These are phyloP conservation scores for Cystofilobasidium macerans DNA, from an alignment of 768 basidiomycete species.

Conservation along the genomic window DNA sequence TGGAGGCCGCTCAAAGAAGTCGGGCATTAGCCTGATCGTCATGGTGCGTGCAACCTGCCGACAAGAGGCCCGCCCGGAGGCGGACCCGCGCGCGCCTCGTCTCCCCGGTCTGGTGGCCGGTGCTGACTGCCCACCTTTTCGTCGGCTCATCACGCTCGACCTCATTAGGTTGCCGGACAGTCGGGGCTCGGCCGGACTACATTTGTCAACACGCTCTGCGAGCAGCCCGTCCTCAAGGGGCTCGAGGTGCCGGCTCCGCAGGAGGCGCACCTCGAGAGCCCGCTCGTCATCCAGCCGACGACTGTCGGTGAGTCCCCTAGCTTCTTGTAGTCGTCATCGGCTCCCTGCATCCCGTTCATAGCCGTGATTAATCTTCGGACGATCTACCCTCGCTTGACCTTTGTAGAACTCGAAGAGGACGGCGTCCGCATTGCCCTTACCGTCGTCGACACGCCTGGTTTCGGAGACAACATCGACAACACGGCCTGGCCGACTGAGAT, in stretches of 20 bases:
- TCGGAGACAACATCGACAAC: slow-evolving; percentile 98
- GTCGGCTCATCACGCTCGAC: background rate
- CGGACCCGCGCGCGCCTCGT: too few species aligned
- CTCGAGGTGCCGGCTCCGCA: slow-evolving; percentile 44
- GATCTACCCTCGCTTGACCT: background rate
- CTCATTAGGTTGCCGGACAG: slow-evolving; percentile 5
- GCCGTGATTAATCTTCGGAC: too few species aligned
- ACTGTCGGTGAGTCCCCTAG: slow-evolving; percentile 60
- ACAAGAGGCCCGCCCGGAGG: too few species aligned
- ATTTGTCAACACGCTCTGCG: slow-evolving; percentile 27
- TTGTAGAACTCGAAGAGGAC: slow-evolving; percentile 88
- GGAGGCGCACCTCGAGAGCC: slow-evolving; percentile 84
- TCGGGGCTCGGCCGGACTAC: slow-evolving; percentile 22
- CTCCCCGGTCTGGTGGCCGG: background rate
- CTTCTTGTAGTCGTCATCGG: background rate
- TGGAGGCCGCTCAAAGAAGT: slow-evolving; percentile 1
- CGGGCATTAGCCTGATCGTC: slow-evolving; percentile 3
- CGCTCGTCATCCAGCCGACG: slow-evolving; percentile 85
- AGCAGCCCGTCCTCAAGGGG: slow-evolving; percentile 15
- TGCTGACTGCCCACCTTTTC: too few species aligned
- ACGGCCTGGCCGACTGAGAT: slow-evolving; percentile 99
- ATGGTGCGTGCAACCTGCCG: slow-evolving; percentile 1
- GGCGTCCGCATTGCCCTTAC: slow-evolving; percentile 96
- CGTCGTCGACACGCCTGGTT: slow-evolving; percentile 96
- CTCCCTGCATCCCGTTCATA: too few species aligned